These are phyloP conservation scores for Cruciata laevipes DNA, from an alignment of 257 asterid species.

Conservation along the genomic window DNA sequence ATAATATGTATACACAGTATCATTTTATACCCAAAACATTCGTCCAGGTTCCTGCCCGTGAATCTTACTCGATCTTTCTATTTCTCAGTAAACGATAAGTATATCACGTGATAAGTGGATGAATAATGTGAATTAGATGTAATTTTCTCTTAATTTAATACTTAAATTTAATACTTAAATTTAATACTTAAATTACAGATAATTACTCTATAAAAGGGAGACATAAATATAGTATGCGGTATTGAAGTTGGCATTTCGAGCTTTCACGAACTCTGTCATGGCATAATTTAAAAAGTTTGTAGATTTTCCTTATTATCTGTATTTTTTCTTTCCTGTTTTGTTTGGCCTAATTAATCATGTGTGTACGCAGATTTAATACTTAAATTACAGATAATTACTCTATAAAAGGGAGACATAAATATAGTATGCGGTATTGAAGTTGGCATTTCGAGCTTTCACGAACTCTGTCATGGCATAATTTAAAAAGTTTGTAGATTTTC, in stretches of 20 bases:
- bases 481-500: not conserved
- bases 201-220: not conserved
- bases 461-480: slow-evolving; percentile 7
- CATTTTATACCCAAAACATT: not conserved
- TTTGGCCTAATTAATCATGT: not conserved
- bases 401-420: not conserved
- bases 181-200: not conserved
- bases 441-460: not conserved
- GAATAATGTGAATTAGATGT: too few relatives aligned
- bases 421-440: too few relatives aligned
- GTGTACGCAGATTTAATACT: slow-evolving; percentile 15
- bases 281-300: not conserved
- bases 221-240: too few relatives aligned
- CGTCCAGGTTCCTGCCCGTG: not conserved
- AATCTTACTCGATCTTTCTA: not conserved
- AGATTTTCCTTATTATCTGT: not conserved
- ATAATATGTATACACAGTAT: not conserved
- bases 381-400: too few relatives aligned
- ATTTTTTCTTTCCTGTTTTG: not conserved
- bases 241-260: not conserved
- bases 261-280: too few relatives aligned
- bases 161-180: not conserved
- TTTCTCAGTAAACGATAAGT: not conserved
- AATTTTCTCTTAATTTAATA: not conserved
- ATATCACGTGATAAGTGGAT: too few relatives aligned